These are phyloP conservation scores for Neoboletus magnificus DNA, from an alignment of 768 basidiomycete genomes.

Conservation along the genomic window DNA sequence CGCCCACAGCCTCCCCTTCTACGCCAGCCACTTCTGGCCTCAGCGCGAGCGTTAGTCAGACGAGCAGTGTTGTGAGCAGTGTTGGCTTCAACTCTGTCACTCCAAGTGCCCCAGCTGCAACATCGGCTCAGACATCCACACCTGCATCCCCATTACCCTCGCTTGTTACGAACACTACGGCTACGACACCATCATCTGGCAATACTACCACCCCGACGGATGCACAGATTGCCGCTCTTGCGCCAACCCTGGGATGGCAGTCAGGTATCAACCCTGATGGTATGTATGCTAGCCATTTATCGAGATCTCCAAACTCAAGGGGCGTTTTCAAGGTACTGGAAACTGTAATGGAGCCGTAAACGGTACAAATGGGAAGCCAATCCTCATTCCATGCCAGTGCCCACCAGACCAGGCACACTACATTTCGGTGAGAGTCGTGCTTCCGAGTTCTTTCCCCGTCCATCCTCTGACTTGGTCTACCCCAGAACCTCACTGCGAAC, in stretches of 20 bases:
- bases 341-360: conserved; percentile 37
- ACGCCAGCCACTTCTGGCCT: not conserved
- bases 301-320: not conserved
- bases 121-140: not conserved
- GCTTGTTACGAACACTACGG: conserved; percentile 1
- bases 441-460: not conserved
- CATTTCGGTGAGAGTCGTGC: conserved; percentile 16
- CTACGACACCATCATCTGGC: not conserved
- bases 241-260: conserved; percentile 54
- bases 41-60: not conserved
- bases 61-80: not conserved
- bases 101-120: not conserved
- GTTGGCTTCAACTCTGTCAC: not conserved
- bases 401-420: conserved; percentile 29
- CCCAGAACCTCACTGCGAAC: conserved; percentile 37
- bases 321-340: conserved; percentile 28
- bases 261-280: conserved; percentile 61
- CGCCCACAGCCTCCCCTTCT: not conserved
- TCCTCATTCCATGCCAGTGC: conserved; percentile 36
- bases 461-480: not conserved
- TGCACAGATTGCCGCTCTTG: conserved; percentile 39
- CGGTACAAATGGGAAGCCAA: conserved; percentile 29
- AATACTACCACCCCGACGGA: conserved; percentile 18
- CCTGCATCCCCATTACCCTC: not conserved
- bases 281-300: conserved; percentile 20